Base-by-base conservation (phyloP, 495 filamentous ascomycete genomes). In the Lineolata rhizophorae region DNA sequence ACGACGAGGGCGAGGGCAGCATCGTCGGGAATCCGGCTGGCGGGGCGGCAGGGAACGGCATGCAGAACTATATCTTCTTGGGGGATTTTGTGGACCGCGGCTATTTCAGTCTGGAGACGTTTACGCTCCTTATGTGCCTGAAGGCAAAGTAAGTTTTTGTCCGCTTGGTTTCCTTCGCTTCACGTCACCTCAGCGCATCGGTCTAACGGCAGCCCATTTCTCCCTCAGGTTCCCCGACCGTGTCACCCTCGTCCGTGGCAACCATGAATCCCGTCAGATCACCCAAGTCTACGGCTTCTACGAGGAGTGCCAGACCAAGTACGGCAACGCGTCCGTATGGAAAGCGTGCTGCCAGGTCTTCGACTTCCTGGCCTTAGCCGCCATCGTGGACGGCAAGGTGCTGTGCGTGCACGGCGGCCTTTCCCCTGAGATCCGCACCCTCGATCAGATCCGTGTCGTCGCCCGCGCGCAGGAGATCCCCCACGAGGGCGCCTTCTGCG, bases 271-370 rank as follows among this genome's bases (percentile, higher is more conserved):
- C 12, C 72, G 87, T 11, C 87, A 97, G 49, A 97, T 97, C 37
- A 97, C 87, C 5, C 85, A 94, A 50, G 87, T 97, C 3, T 97
- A 97, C 45, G 87, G 87, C 2, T 97, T 97, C 57, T 94, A 95
- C 58, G 87, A 95, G 45, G 87, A 97, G 47, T 97, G 87, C 53
- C 78, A 91, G 46, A 76, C 79, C 43, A 97, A 97, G 48, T 97
- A 97, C 46, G 85, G 85, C 35, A 95, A 93, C 50, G 87, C 87
- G 4, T 91, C 81, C 5, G 87, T 97, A 13, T 97, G 87, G 87
- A 97, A 97, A 55, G 79, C 84, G 0, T 97, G 87, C 56, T 97
- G 87, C 44, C 90, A 95, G 54, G 87, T 97, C 14, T 97, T 97
- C 45, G 87, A 97, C 55, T 97, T 97, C 52, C 67, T 97, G 30